Evolutionary conservation across 768 basidiomycete species (phyloP).

Genomic region (Phlebiopsis flavidoalba): DNA sequence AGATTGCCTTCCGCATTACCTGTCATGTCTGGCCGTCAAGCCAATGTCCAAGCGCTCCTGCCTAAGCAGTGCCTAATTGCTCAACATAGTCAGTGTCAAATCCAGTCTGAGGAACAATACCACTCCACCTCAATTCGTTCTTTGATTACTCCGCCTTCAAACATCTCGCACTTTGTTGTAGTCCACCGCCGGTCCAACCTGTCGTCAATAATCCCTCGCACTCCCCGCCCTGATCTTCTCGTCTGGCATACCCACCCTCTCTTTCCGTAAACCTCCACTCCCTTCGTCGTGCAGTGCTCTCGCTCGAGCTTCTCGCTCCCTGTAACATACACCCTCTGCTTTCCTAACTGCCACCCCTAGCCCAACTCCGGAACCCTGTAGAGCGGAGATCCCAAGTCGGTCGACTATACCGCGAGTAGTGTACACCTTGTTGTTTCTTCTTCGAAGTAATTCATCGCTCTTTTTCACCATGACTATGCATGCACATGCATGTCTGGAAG

Average conservation of each 20-base stretch:
- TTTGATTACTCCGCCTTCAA: no score
- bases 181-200: no score
- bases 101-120: no score
- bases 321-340: neutral
- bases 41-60: no score
- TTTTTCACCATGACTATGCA: neutral
- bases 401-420: neutral
- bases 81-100: neutral
- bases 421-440: neutral
- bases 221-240: neutral
- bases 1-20: neutral
- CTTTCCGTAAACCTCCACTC: neutral
- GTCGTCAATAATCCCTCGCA: neutral
- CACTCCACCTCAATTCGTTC: no score
- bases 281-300: neutral
- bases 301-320: neutral
- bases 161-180: no score
- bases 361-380: neutral
- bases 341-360: neutral
- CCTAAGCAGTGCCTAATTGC: neutral
- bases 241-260: neutral
- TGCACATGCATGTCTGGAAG: no score
- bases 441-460: neutral
- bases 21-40: neutral
- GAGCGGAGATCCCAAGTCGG: neutral